Evolutionary conservation across 169 alveolate genomes (phyloP).

Genomic region (Theileria orientalis): DNA sequence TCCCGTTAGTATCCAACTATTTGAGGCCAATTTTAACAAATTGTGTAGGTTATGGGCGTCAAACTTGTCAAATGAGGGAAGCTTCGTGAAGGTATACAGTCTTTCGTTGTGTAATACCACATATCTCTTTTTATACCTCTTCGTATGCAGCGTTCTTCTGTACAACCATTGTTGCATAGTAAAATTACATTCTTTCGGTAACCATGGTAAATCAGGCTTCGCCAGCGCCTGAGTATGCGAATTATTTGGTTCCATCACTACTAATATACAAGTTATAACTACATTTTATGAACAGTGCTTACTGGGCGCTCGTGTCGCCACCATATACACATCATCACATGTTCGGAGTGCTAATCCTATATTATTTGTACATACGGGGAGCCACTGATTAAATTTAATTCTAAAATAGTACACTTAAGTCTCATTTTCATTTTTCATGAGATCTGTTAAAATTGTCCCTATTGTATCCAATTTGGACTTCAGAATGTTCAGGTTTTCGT

Average conservation of each 20-base stretch:
- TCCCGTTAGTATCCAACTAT: constrained; percentile 65
- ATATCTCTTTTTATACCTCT: constrained; percentile 55
- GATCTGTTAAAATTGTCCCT: background rate
- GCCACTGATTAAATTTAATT: background rate
- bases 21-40: constrained; percentile 30
- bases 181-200: constrained; percentile 55
- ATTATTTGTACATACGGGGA: background rate
- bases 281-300: background rate
- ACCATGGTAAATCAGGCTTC: constrained; percentile 6
- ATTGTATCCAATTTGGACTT: constrained; percentile 16
- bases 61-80: constrained; percentile 25
- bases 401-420: constrained; percentile 1
- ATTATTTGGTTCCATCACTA: background rate
- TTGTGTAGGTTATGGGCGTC: constrained; percentile 18
- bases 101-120: constrained; percentile 52
- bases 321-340: background rate
- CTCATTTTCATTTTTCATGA: background rate
- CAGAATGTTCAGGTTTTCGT: background rate
- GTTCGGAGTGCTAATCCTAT: background rate
- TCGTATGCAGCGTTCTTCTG: constrained; percentile 49
- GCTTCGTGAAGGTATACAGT: constrained; percentile 49
- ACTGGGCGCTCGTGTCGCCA: too few species aligned
- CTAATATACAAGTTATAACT: background rate
- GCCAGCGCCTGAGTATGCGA: background rate
- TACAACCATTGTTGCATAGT: constrained; percentile 69